Conservation (phyloP, 1,284 basidiomycete genomes). For the Somion occarium region DNA sequence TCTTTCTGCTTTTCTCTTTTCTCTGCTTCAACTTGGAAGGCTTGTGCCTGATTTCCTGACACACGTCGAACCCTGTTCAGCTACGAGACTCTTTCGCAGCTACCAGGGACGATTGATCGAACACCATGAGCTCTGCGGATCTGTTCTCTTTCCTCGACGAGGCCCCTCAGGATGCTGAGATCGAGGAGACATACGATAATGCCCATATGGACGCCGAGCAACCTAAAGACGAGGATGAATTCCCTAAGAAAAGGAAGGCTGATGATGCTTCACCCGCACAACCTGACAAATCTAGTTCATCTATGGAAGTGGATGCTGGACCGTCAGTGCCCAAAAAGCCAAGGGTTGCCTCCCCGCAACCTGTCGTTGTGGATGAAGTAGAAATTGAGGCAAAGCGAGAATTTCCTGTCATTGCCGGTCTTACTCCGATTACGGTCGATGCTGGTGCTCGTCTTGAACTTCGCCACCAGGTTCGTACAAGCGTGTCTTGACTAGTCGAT, state of each 20-base stretch:
- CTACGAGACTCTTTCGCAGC: no score
- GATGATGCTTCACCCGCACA: conserved; percentile 11
- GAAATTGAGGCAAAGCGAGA: conserved; percentile 87
- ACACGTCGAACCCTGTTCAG: no score
- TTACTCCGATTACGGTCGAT: conserved; percentile 61
- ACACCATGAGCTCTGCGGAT: conserved; percentile 18
- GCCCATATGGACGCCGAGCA: conserved; percentile 14
- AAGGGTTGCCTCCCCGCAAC: conserved; percentile 51
- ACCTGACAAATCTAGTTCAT: conserved; percentile 1
- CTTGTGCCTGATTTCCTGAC: no score
- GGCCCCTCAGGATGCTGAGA: conserved; percentile 18
- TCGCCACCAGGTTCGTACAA: conserved; percentile 65
- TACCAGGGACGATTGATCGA: no score
- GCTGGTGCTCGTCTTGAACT: conserved; percentile 68
- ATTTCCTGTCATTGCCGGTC: conserved; percentile 78
- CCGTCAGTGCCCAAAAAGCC: conserved; percentile 40
- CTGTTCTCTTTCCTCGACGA: conserved; percentile 41
- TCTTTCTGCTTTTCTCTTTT: no score
- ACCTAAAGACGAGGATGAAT: conserved; percentile 1
- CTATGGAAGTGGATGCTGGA: conserved; percentile 17
- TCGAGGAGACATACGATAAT: conserved; percentile 15
- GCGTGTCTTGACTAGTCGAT: not conserved
- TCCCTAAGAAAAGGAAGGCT: conserved; percentile 26
- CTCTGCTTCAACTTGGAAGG: no score
- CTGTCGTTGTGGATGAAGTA: conserved; percentile 84